Evolutionary conservation across 164 flowering plant species (phyloP).

Genomic region (Annona squamosa): DNA sequence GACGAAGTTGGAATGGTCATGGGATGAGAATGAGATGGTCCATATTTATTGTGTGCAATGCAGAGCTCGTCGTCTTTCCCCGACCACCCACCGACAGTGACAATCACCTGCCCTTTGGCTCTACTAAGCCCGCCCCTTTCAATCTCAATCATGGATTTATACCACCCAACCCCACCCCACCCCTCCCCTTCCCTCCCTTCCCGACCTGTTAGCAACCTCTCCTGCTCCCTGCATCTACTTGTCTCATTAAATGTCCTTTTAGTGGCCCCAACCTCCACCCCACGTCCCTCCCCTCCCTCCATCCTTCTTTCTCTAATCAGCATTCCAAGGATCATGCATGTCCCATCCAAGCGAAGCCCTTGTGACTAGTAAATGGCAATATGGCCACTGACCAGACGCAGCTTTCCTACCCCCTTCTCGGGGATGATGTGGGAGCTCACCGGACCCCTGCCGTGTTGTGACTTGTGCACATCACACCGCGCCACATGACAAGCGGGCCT

Average conservation of each 20-base stretch:
- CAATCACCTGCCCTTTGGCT: conserved; percentile 3
- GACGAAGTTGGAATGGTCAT: not conserved
- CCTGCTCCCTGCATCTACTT: no score
- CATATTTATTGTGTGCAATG: not conserved
- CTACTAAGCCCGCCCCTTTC: not conserved
- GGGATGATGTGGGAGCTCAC: not conserved
- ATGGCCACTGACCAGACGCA: not conserved
- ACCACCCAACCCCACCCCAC: not conserved
- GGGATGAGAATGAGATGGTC: conserved; percentile 1
- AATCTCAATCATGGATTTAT: not conserved
- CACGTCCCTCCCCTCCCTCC: not conserved
- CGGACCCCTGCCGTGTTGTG: not conserved
- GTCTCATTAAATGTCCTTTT: not conserved
- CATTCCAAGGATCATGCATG: not conserved
- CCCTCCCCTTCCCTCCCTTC: not conserved
- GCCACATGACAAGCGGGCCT: conserved; percentile 1
- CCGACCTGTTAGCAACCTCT: no score
- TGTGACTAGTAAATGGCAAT: not conserved
- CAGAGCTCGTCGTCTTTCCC: not conserved
- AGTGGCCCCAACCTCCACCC: not conserved
- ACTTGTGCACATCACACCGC: conserved; percentile 1
- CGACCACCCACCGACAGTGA: conserved; percentile 11
- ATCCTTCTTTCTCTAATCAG: not conserved
- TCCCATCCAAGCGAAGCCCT: not conserved
- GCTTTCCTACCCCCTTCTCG: conserved; percentile 1